Conservation (phyloP, 306 rosid genomes). For the Morella rubra region DNA sequence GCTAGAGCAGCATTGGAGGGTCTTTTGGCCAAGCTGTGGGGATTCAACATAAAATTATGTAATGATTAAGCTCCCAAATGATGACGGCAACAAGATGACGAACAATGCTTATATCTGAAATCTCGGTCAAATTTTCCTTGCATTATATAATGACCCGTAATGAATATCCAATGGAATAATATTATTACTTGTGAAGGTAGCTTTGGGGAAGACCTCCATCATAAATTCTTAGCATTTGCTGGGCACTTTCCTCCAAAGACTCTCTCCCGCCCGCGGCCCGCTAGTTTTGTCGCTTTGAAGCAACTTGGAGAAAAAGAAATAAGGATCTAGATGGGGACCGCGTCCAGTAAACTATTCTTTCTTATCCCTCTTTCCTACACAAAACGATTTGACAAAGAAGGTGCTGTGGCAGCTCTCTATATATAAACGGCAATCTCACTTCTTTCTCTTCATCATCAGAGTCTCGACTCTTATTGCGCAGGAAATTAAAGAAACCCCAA, state of each 20-base stretch:
- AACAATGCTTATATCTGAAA: background rate
- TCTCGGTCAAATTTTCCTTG: background rate
- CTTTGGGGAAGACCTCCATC: background rate
- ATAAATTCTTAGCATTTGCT: conserved; percentile 2
- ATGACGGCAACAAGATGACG: background rate
- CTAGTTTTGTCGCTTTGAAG: conserved; percentile 24
- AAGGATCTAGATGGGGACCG: conserved; percentile 17
- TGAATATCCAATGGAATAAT: background rate
- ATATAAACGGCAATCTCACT: background rate
- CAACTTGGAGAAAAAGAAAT: conserved; percentile 12
- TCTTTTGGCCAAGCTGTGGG: too few species aligned
- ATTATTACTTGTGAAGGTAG: background rate
- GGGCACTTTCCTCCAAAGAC: conserved; percentile 23
- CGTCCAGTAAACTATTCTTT: conserved; percentile 15
- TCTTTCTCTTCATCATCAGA: conserved; percentile 20
- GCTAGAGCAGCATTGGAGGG: too few species aligned
- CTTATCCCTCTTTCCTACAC: conserved; percentile 15
- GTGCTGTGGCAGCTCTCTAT: background rate
- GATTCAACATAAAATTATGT: too few species aligned
- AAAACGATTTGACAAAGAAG: too few species aligned
- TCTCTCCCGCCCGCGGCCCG: background rate
- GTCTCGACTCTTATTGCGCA: background rate
- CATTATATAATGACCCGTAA: background rate
- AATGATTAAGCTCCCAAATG: background rate
- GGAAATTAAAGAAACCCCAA: background rate